Conservation (phyloP, 768 basidiomycete species). For the Agrocybe praecox region DNA sequence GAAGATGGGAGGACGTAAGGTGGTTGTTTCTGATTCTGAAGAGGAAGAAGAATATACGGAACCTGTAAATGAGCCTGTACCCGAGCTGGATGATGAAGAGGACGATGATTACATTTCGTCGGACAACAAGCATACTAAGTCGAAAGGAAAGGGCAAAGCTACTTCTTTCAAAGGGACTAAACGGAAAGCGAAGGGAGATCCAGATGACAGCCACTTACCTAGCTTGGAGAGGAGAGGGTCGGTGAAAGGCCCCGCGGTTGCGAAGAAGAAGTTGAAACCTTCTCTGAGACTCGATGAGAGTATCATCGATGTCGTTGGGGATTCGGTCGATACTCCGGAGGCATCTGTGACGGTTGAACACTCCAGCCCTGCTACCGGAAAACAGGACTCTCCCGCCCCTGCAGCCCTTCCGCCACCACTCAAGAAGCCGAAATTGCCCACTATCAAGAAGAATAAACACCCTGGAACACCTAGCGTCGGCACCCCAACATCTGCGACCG, state of each 20-base stretch:
- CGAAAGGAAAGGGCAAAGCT: slow-evolving; percentile 32
- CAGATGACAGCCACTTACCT: slow-evolving; percentile 6
- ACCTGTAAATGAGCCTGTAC: slow-evolving; percentile 16
- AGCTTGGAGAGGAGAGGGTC: slow-evolving; percentile 12
- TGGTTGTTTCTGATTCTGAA: slow-evolving; percentile 19
- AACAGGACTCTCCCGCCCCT: slow-evolving; percentile 32
- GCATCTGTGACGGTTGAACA: slow-evolving; percentile 14
- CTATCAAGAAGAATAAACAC: slow-evolving; percentile 65
- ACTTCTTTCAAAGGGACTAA: slow-evolving; percentile 15
- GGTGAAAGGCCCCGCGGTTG: slow-evolving; percentile 2
- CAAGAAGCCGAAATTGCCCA: slow-evolving; percentile 29
- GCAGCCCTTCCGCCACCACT: slow-evolving; percentile 15
- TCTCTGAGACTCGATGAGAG: slow-evolving; percentile 32
- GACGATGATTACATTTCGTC: slow-evolving; percentile 24
- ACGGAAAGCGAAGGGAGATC: slow-evolving; percentile 23
- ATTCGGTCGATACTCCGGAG: slow-evolving; percentile 19
- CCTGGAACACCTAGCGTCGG: slow-evolving; percentile 60
- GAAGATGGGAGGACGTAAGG: slow-evolving; percentile 21
- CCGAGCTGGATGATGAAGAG: slow-evolving; percentile 21
- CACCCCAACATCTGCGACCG: slow-evolving; percentile 22
- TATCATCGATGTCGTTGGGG: slow-evolving; percentile 35
- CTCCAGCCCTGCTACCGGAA: slow-evolving; percentile 27
- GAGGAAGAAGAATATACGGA: slow-evolving; percentile 23
- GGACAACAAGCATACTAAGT: slow-evolving; percentile 26
- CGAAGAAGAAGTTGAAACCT: slow-evolving; percentile 28